A percentile compares a stretch with the other conserved stretches of the same genome.
Evolutionary conservation across 805 yeast species (phyloP).

Genomic region (Pichia gijzeniarum): DNA sequence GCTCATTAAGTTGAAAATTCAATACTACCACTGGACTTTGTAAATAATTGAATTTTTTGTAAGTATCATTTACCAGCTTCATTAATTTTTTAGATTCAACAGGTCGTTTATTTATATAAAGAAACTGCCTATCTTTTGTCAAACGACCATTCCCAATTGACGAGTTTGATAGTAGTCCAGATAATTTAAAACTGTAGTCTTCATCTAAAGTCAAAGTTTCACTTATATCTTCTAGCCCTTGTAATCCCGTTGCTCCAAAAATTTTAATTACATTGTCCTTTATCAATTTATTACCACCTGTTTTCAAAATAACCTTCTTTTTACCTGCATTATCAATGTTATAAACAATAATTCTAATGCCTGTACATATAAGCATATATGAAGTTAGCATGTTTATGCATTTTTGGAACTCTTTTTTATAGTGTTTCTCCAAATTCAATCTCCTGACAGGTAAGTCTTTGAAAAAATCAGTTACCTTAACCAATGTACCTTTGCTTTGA

Average conservation of each 20-base stretch:
- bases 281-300: slow-evolving; percentile 46
- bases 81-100: slow-evolving; percentile 47
- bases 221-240: slow-evolving; percentile 50
- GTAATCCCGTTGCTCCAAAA: slow-evolving; percentile 61
- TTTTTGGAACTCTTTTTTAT: slow-evolving; percentile 65
- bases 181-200: slow-evolving; percentile 33
- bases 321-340: slow-evolving; percentile 44
- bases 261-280: slow-evolving; percentile 57
- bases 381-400: slow-evolving; percentile 57
- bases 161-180: slow-evolving; percentile 68
- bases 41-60: slow-evolving; percentile 60
- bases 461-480: slow-evolving; percentile 55
- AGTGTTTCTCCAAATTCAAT: slow-evolving; percentile 61
- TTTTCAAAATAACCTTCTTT: slow-evolving; percentile 49
- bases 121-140: slow-evolving; percentile 65
- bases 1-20: slow-evolving; percentile 48
- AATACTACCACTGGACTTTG: slow-evolving; percentile 70
- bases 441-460: slow-evolving; percentile 72
- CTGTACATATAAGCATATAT: slow-evolving; percentile 56
- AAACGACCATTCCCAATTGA: slow-evolving; percentile 76
- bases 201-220: slow-evolving; percentile 32
- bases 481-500: slow-evolving; percentile 65
- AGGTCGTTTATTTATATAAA: slow-evolving; percentile 75
- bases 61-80: slow-evolving; percentile 65
- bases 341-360: slow-evolving; percentile 53